Evolutionary conservation across 345 rosid species (phyloP).

Genomic region (Camelina laxa): DNA sequence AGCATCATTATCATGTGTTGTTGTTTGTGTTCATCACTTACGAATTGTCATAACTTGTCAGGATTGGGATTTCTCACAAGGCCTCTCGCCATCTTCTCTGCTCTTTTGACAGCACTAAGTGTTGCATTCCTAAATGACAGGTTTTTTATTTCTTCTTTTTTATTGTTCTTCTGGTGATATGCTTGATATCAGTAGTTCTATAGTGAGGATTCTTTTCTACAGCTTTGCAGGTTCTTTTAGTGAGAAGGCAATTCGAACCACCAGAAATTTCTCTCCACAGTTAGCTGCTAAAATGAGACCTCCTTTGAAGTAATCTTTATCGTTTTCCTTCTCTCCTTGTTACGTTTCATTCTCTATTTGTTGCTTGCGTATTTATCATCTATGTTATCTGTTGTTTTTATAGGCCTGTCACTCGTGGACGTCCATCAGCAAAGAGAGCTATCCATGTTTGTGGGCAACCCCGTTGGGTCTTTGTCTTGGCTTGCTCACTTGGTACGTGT

Average conservation of each 20-base stretch:
- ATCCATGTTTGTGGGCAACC: constrained; percentile 85
- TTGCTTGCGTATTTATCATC: constrained; percentile 35
- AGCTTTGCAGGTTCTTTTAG: constrained; percentile 96
- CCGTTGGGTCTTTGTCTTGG: constrained; percentile 88
- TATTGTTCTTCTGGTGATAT: neutral
- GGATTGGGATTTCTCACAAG: constrained; percentile 88
- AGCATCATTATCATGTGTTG: constrained; percentile 5
- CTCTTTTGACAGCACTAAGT: constrained; percentile 68
- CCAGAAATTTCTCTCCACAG: constrained; percentile 91
- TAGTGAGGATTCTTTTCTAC: constrained; percentile 42
- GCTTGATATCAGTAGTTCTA: neutral
- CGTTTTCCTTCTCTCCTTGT: constrained; percentile 10
- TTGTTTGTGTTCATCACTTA: neutral
- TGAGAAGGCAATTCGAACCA: constrained; percentile 87
- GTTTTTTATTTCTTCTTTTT: constrained; percentile 35
- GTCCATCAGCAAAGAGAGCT: constrained; percentile 82
- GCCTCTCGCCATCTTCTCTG: constrained; percentile 83
- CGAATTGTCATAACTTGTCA: constrained; percentile 30
- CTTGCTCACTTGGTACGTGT: constrained; percentile 67
- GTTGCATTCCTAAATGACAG: constrained; percentile 91
- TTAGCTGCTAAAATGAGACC: constrained; percentile 98
- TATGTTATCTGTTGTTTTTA: constrained; percentile 25
- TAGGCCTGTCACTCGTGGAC: constrained; percentile 97
- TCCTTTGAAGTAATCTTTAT: constrained; percentile 66
- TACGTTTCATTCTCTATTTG: neutral